A percentile compares a stretch with the other conserved stretches of the same genome.
phyloP scores from a whole-genome alignment of 768 basidiomycete species.

The Megacollybia marginata region DNA sequence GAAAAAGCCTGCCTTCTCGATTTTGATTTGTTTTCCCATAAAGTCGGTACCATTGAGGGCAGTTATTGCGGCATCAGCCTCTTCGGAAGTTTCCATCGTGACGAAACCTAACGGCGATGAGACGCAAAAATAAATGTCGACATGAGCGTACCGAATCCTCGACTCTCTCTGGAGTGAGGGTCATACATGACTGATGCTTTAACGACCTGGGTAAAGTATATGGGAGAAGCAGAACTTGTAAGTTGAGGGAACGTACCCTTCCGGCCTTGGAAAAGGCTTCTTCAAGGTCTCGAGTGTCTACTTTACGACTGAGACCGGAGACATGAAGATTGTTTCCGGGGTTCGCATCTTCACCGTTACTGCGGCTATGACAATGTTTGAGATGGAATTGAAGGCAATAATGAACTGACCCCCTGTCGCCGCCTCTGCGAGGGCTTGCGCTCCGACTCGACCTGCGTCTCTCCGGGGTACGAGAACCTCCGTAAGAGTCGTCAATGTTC shows the following conservation, averaged over 20 bases:
- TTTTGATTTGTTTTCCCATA: conserved; percentile 79
- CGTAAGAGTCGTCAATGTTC: conserved; percentile 6
- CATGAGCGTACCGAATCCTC: conserved; percentile 38
- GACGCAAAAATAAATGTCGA: conserved; percentile 54
- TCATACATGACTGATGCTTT: conserved; percentile 70
- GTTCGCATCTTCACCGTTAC: conserved; percentile 31
- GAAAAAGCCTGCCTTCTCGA: conserved; percentile 70
- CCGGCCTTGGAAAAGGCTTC: conserved; percentile 85
- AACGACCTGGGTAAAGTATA: conserved; percentile 43
- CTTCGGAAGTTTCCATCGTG: conserved; percentile 74
- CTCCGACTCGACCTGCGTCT: conserved; percentile 60
- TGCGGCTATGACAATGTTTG: conserved; percentile 15
- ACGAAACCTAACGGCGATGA: conserved; percentile 58
- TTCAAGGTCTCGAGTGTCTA: conserved; percentile 84
- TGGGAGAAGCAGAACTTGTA: background rate
- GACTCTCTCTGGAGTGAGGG: conserved; percentile 61
- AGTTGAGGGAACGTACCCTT: conserved; percentile 43
- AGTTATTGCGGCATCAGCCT: conserved; percentile 87
- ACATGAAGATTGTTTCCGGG: conserved; percentile 63
- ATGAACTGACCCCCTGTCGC: conserved; percentile 47
- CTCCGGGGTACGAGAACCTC: conserved; percentile 5
- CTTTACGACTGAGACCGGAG: conserved; percentile 47
- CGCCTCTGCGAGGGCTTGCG: conserved; percentile 49
- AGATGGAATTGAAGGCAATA: conserved; percentile 4
- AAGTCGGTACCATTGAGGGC: conserved; percentile 78